Base-by-base conservation (phyloP, 371 early-diverging fungal genomes). In the Mucor ambiguus region DNA sequence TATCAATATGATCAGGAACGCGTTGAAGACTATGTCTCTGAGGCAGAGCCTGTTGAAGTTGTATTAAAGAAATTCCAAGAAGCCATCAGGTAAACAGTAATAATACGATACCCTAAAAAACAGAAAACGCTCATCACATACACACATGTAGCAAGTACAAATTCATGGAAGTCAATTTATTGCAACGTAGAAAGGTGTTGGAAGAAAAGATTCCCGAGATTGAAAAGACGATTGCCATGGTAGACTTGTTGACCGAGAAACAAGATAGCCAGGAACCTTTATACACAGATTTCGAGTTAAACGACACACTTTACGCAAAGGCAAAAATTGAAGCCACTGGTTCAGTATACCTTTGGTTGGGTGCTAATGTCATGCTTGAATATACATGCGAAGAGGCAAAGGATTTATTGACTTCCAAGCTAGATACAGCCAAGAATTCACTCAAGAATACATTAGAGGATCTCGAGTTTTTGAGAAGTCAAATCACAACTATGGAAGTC, bases 401-500 rank as follows among this genome's bases (percentile, higher is more conserved):
- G 56, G 89, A 88, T 14, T 85, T 98, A 30, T 81, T 98, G 35
- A 65, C 79, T 18, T 82, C 87, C 37, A 98, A 98, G 71, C 78
- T 93, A 14, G 72, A 63, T 0, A 87, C 89, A 22, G 97, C 97
- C n/a, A 81, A 87, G 57, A 86, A 71, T 24, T 88, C 88, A 57
- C 70, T 92, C 64, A 75, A 78, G 66, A 89, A 94, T 59, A 86
- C 94, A 0, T 80, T 87, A 12, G 96, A 97, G 73, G 98, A 98
- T 77, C 81, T 96, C n/a, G 93, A 92, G 72, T 98, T 93, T 69
- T 75, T 98, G 77, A 83, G 96, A 67, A 94, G 94, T 66, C 98
- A 98, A 79, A 95, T 97, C 73, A 98, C 98, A 4, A 97, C 96
- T 29, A 96, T 97, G 95, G 98, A 98, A 82, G 98, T 98, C 83